Evolutionary conservation across 108 stramenopile genomes (phyloP).

Genomic region (Fistulifera pelliculosa): DNA sequence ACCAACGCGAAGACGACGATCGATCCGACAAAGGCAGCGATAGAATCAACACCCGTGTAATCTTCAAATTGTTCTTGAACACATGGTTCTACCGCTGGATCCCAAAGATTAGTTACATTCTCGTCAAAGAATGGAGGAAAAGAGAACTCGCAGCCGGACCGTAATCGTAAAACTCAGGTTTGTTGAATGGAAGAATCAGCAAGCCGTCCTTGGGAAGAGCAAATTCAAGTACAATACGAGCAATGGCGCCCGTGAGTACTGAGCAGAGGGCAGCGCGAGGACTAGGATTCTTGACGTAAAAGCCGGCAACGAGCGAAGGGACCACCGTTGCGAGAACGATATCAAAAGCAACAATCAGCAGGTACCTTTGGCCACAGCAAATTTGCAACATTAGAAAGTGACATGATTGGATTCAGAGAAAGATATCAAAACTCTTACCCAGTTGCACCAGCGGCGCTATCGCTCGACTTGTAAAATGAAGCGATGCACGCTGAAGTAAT

Average conservation of each 20-base stretch:
- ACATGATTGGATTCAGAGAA: no score
- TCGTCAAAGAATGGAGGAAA: conserved; percentile 54
- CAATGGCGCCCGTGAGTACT: conserved; percentile 38
- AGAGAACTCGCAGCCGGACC: conserved; percentile 38
- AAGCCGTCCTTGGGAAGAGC: conserved; percentile 69
- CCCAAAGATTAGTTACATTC: conserved; percentile 42
- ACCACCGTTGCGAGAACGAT: conserved; percentile 68
- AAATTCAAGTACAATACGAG: conserved; percentile 60
- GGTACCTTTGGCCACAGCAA: no score
- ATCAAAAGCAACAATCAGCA: conserved; percentile 83
- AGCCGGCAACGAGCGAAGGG: conserved; percentile 65
- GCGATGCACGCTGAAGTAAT: conserved; percentile 47
- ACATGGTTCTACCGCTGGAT: conserved; percentile 42
- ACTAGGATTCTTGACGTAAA: conserved; percentile 65
- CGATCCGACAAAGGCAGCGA: conserved; percentile 8
- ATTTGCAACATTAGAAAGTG: no score
- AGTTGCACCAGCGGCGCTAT: conserved; percentile 25
- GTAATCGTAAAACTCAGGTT: conserved; percentile 43
- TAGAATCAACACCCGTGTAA: conserved; percentile 69
- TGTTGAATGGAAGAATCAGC: conserved; percentile 45
- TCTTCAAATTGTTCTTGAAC: conserved; percentile 42
- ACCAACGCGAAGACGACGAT: no score
- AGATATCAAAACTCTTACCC: no score
- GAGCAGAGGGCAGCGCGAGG: conserved; percentile 56
- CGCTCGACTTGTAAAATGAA: conserved; percentile 31